Evolutionary conservation across 1,139 yeast species (phyloP), one percentile per base, ranked within the genome.

Genomic region (Fermentozyma sake): DNA sequence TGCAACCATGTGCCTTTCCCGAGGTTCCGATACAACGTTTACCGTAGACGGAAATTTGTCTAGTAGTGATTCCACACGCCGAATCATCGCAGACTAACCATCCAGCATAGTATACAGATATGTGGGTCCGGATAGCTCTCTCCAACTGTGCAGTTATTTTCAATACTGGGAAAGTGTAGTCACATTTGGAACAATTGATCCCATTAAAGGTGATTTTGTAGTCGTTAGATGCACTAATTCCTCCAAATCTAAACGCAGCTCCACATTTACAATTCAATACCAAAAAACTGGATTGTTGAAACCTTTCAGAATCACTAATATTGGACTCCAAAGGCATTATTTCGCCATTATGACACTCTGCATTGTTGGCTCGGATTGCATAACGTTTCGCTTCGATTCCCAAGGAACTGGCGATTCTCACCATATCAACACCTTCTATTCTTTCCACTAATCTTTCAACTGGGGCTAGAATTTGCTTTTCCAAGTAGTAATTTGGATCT

Each of bases 21-120:
- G 69, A 70, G 35, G 55, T 54, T 28, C 83, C 81, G 34, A 87
- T 68, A 58, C 98, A 91, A 42, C 93, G 69, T 43, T 77, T 78
- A 35, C 96, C 97, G 47, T 85, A 87, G 3, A 89, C 96, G 9
- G 91, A 78, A 14, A 91, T 71, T 48, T 89, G 95, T 37, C 96
- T 70, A 0, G 97, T 89, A 12, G 71, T 68, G 30, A 75, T 65
- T 6, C 84, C 87, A 62, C 99, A 93, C 1, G 93, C 74, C 2
- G 76, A 54, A 43, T 89, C 96, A 50, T 83, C 93, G 58, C 99
- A 93, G 0, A 58, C 61, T 22, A 87, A 61, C 89, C 94, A 79
- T 4, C 91, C 93, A 11, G 84, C 79, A 50, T 93, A 93, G 55
- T 89, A 93, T 21, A 68, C 53, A 0, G 89, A 67, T 27, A 91